Base-by-base conservation (phyloP, 805 yeast genomes). In the Spathaspora passalidarum region DNA sequence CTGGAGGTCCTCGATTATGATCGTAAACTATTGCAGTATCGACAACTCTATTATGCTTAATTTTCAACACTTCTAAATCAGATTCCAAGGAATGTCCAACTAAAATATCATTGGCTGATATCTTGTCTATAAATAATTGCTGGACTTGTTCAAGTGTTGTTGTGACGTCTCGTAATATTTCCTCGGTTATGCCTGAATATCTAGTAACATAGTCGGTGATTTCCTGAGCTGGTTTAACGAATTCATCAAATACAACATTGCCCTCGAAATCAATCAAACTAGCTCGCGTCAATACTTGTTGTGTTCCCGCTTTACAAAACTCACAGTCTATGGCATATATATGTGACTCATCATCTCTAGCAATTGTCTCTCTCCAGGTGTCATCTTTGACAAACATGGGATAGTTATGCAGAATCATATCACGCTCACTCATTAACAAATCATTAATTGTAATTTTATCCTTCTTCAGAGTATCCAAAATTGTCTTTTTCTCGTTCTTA, bases 311-410 rank as follows among this genome's bases (percentile, higher is more conserved):
- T 47, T 75, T 66, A 60, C 97, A 89, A 89, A 92, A 94, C 65
- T 92, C 99, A 71, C 99, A 94, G 65, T 92, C 99, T 16, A 94
- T 53, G 0, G 96, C 94, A 66, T 80, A 88, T 0, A 86, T 79
- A 46, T 74, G 81, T 0, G 86, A 76, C 0, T 82, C 84, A 8
- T 72, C 81, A 50, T 47, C 58, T 57, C 54, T 11, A 34, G 48
- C 16, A 10, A 20, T 19, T 26, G 20, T 14, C 36, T 42, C 32
- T n/a, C 10, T 16, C 41, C 41, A 38, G 5, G 41, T 14, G 16
- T 46, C 35, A 20, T 39, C 25, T 22, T 50, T 47, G 3, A 51
- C 9, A 29, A 85, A 90, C 7, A 85, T 66, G 0, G 95, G 95
- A 55, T 82, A 86, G 4, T 69, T 71, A 50, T 80, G 66, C 5